Percentiles rank a stretch among this genome's conserved stretches.
These are phyloP conservation scores for Tolypocladium tundrense DNA, from an alignment of 2,329 filamentous ascomycete species.

Conservation along the genomic window DNA sequence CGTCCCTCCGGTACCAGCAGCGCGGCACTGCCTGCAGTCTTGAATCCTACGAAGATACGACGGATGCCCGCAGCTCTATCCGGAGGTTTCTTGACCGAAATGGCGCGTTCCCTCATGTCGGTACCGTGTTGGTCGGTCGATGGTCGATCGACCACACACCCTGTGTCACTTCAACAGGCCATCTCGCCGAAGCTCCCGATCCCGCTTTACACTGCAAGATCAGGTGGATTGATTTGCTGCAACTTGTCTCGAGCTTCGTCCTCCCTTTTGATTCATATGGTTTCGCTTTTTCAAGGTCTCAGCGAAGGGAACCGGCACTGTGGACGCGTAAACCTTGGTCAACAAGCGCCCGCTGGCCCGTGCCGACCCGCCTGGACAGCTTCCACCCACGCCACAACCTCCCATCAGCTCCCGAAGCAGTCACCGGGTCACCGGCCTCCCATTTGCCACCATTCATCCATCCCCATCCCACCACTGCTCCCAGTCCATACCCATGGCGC, in stretches of 20 bases:
- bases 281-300: neutral
- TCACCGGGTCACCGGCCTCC: too few relatives aligned
- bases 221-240: neutral
- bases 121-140: neutral
- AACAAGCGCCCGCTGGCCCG: neutral
- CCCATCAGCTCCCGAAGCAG: too few relatives aligned
- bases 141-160: too few relatives aligned
- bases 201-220: neutral
- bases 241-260: neutral
- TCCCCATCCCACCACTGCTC: neutral
- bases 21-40: neutral
- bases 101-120: neutral
- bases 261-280: neutral
- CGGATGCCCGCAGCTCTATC: neutral
- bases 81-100: neutral
- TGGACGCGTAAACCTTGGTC: neutral
- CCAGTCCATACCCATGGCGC: neutral
- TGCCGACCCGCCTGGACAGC: too few relatives aligned
- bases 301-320: neutral
- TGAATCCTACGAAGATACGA: neutral
- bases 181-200: neutral
- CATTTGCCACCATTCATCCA: too few relatives aligned
- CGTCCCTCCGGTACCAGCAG: neutral
- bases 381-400: too few relatives aligned
- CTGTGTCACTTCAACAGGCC: too few relatives aligned